Conservation (phyloP, 2,329 filamentous ascomycete species). For the Xylaria sp. region DNA sequence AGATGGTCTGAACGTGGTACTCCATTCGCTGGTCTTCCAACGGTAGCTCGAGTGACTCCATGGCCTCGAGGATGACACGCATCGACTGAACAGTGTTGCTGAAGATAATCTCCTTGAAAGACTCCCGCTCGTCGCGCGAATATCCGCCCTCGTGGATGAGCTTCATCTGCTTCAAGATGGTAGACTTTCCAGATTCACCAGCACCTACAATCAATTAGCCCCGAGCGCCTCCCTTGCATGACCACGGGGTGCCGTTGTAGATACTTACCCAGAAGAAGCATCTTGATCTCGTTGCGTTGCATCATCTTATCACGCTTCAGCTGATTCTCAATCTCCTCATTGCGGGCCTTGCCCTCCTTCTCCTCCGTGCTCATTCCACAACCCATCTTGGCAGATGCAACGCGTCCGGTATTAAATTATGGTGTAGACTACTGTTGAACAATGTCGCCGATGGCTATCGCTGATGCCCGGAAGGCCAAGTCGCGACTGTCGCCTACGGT, state of each 20-base stretch:
- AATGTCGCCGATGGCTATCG: slow-evolving; percentile 8
- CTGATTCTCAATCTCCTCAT: slow-evolving; percentile 99
- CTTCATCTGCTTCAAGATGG: slow-evolving; percentile 97
- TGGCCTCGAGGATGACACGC: slow-evolving; percentile 70
- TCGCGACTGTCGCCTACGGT: slow-evolving; percentile 9
- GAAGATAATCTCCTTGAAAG: slow-evolving; percentile 73
- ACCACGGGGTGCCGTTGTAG: background rate
- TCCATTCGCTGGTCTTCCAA: slow-evolving; percentile 91
- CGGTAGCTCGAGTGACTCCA: slow-evolving; percentile 74
- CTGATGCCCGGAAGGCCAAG: slow-evolving; percentile 3
- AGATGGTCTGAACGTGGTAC: slow-evolving; percentile 97
- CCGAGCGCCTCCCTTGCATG: background rate
- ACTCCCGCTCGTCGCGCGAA: slow-evolving; percentile 81
- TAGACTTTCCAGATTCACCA: slow-evolving; percentile 96
- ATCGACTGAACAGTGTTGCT: slow-evolving; percentile 72
- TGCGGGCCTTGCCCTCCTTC: slow-evolving; percentile 99
- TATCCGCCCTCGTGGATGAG: slow-evolving; percentile 99
- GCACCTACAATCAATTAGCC: slow-evolving; percentile 64
- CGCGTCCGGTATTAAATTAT: slow-evolving; percentile 15
- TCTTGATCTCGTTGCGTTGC: slow-evolving; percentile 99
- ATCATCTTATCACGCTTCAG: slow-evolving; percentile 98
- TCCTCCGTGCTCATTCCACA: slow-evolving; percentile 99
- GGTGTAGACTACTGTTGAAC: slow-evolving; percentile 10
- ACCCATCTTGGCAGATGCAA: slow-evolving; percentile 76
- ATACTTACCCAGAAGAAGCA: slow-evolving; percentile 90